Evolutionary conservation across 75 land plant species (phyloP), one percentile per base, ranked within the genome.

Genomic region (Gnetum montanum): DNA sequence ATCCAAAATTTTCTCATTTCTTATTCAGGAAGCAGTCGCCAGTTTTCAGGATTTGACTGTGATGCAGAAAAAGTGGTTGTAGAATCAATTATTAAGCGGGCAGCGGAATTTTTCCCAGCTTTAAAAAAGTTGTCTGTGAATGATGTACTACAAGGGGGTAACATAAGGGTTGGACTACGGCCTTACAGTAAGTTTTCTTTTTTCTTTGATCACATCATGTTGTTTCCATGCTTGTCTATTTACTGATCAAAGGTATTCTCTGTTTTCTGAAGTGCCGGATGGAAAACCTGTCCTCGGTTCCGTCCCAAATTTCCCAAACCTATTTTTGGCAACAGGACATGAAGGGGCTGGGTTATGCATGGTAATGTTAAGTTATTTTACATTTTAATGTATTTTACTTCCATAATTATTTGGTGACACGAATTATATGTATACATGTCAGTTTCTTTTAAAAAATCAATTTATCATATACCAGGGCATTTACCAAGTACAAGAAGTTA

Each of bases 261-360:
- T n/a, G n/a, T n/a, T n/a, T n/a, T n/a, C 10, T 66, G 24, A 60
- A 90, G 97, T 83, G 77, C 70, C 77, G 54, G 91, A 75, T 75
- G 95, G 86, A 33, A 79, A 73, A 47, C 98, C 98, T 34, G 57
- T 88, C 8, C 88, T 93, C 66, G 90, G 94, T 18, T 81, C 81
- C 45, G 73, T 88, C 30, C 83, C 80, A 47, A 72, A 72, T 22
- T 64, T 85, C 28, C 74, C 80, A 55, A 86, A 83, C 4, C 61
- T 93, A 11, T 53, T 77, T n/a, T 68, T 93, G 28, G 94, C 98
- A 27, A 71, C 93, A 60, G 98, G 98, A 54, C 94, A 93, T 82
- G 98, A 93, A 75, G 98, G 98, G 49, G 73, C 68, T 37, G 98
- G 98, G 43, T 86, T 93, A 35, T 64, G 62, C 59, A 48, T 93